Base-by-base conservation (phyloP, 2,329 filamentous ascomycete species). In the Diatrype stigma region DNA sequence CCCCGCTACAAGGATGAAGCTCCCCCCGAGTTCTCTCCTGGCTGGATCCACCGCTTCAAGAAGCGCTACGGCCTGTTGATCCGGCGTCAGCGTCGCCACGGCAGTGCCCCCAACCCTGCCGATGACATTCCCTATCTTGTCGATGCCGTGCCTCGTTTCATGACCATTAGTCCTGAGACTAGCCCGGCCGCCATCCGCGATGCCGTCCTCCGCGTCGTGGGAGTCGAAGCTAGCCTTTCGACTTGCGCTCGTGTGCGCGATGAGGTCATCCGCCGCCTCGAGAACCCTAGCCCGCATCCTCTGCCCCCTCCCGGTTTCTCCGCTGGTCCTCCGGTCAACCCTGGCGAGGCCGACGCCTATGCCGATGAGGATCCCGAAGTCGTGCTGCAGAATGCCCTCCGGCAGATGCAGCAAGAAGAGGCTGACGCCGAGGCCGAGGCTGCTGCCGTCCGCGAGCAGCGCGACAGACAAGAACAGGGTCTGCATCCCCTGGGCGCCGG, bases 41-140 rank as follows among this genome's bases (percentile, higher is more conserved):
- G 81, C 38, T 84, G 81, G 81, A 84, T 84, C 51, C 81, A 84
- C 58, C 75, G 81, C 34, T 84, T 84, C 69, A 84, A 84, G 68
- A 84, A 83, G 63, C 75, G 81, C 11, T 84, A 84, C 52, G 80
- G 80, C 0, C 70, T 84, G 16, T 69, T 84, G 17, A 75, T 83
- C 45, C 66, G 80, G 34, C 77, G 80, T 47, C 79, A 82, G 58
- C 76, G 80, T 19, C 75, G 79, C 1, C 75, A 77, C 56, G 74
- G 74, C 19, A 74, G 74, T 46, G 72, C 70, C 1, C 70, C 70
- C 17, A 77, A 79, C 56, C 71, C 73, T 1, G 77, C 77, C 42
- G 76, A 80, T 48, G 80, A 84, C 58, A 75, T 86, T 30, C 72
- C 72, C 42, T 86, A 85, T 63, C 71, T 86, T 3, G 74, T 80